Base-by-base conservation (phyloP, 805 yeast species). In the Metschnikowia drakensbergensis region DNA sequence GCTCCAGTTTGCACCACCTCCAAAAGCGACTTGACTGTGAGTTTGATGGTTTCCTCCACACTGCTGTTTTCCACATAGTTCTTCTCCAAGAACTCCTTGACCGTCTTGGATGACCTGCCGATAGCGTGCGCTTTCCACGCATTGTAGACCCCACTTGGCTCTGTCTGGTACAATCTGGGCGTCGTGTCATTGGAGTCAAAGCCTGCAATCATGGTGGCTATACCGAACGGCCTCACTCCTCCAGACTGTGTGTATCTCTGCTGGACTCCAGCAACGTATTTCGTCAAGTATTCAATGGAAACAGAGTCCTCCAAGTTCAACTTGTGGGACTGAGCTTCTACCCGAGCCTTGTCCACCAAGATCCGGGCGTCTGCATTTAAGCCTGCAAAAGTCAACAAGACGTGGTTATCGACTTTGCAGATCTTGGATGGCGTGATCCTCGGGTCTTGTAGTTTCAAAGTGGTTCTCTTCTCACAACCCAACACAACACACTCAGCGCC, bases 1-100 rank as follows among this genome's bases (percentile, higher is more conserved):
- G 97, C 95, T 37, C 99, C 99, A 2, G 97, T 91, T 72, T 94
- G 98, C 25, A 94, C 99, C 43, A 94, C 97, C 68, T 94, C 99
- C 59, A 94, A 76, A 58, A 94, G 75, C 13, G 96, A 83, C 72
- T 87, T 88, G 44, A 94, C 82, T 2, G 97, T 82, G 61, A 94
- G 81, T 58, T 82, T 82, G 48, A 91, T 75, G 23, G 97, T 85
- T 34, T 81, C 85, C 32, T 82, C 82, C 54, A 83, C 88, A 45
- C 77, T 73, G 65, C 79, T 64, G 46, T 80, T 83, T 69, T 83
- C 79, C 51, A 63, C 66, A 71, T 88, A 89, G 62, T 88, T 87
- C 71, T 90, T 91, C 67, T 94, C 99, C 67, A 94, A 78, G 59
- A 91, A 88, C 67, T 94, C 99, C 58, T 96, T 84, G 32, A 94